Evolutionary conservation across 371 early-diverging fungal species (phyloP), one percentile per base, ranked within the genome.

Genomic region (Mucor plumbeus): DNA sequence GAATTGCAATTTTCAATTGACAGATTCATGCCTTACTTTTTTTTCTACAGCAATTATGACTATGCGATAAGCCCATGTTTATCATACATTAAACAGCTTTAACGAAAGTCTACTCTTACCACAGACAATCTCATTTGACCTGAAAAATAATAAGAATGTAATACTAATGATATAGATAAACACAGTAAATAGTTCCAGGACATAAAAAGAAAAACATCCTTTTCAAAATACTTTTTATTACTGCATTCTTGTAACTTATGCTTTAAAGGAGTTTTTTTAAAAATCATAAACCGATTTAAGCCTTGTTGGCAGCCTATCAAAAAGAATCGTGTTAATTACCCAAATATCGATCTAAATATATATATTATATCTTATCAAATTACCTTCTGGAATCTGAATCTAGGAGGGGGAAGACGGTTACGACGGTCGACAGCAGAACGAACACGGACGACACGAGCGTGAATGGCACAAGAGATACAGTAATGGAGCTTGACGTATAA

Each of bases 391-490:
- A 92, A 93, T 74, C 90, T 85, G 88, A 93, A 90, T 78, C 95
- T 90, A 72, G 86, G 91, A 72, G 98, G 98, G 72, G 97, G 96
- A 77, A 90, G 87, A 82, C 99, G 93, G 88, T 90, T 92, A 78
- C 96, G 92, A 80, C 99, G 94, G 77, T 89, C 94, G 44, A 78
- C 88, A 70, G 86, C 84, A 74, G 96, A 95, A 80, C 99, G 94
- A 58, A 97, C 97, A 88, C 97, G 95, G 71, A 99, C 99, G 63
- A 97, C 90, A 83, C 94, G 93, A 72, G 92, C 84, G 91, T 99
- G 99, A 76, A 99, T 97, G 64, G 99, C 99, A 89, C 99, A 99
- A 61, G 97, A 95, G 70, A 99, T 86, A 84, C 99, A 99, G 92
- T 97, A 95, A 80, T 95, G 95, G 70, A 91, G 88, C 91, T 99